Evolutionary conservation across 208 protist species (phyloP).

Genomic region (Trypanosoma brucei): DNA sequence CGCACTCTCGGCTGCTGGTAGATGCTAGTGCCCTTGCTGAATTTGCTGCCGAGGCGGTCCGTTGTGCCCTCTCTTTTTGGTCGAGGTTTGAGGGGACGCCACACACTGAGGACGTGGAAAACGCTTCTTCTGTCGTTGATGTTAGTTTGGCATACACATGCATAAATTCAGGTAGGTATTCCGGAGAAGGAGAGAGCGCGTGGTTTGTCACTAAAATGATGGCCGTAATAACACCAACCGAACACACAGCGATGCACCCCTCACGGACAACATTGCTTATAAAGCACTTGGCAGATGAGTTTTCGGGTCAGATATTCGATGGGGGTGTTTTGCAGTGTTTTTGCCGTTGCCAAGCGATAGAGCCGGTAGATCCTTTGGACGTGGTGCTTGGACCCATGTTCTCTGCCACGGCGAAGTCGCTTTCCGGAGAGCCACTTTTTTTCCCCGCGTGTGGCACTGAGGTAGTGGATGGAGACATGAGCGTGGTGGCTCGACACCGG

Average conservation of each 20-base stretch:
- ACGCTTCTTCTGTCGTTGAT: conserved; percentile 1
- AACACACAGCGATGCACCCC: conserved; percentile 6
- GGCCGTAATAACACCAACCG: conserved; percentile 13
- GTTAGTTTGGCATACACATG: conserved; percentile 17
- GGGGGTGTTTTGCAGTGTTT: conserved; percentile 55
- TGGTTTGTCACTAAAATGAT: conserved; percentile 16
- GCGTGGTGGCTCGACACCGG: neutral
- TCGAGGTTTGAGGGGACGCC: conserved; percentile 18
- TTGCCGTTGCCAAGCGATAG: conserved; percentile 9
- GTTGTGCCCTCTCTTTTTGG: conserved; percentile 15
- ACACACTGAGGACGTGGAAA: neutral
- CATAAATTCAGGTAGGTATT: neutral
- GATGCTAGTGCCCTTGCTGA: conserved; percentile 52
- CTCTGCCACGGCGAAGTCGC: conserved; percentile 5
- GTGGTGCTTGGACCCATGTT: conserved; percentile 11
- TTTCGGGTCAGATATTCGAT: conserved; percentile 67
- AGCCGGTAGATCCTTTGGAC: neutral
- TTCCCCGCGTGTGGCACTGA: neutral
- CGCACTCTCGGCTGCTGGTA: conserved; percentile 41
- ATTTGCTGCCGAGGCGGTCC: conserved; percentile 24
- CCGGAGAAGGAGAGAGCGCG: neutral
- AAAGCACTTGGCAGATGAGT: conserved; percentile 47
- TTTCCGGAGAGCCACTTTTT: conserved; percentile 17
- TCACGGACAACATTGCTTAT: conserved; percentile 39
- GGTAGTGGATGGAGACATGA: neutral